These are phyloP conservation scores for Mycosphaerella sp. DNA, from an alignment of 2,329 filamentous ascomycete species.

Conservation along the genomic window DNA sequence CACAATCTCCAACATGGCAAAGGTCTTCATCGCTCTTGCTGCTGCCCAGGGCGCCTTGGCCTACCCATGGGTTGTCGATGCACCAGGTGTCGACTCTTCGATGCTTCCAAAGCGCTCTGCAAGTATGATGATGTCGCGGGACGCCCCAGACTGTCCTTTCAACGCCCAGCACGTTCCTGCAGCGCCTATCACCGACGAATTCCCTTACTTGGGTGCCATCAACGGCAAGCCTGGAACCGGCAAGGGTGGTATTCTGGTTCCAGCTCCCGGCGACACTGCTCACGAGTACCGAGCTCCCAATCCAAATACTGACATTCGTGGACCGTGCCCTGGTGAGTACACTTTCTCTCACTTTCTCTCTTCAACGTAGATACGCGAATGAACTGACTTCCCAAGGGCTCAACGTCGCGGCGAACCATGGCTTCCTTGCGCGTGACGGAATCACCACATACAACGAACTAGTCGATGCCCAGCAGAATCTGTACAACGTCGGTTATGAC, in stretches of 20 bases:
- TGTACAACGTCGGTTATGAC: conserved; percentile 41
- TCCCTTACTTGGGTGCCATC: conserved; percentile 38
- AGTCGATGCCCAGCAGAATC: conserved; percentile 39
- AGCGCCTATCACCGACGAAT: conserved; percentile 30
- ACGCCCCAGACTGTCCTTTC: conserved; percentile 32
- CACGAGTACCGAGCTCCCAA: conserved; percentile 35
- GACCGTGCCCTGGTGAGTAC: conserved; percentile 29
- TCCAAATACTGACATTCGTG: conserved; percentile 35
- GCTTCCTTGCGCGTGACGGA: conserved; percentile 37
- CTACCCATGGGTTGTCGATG: conserved; percentile 36
- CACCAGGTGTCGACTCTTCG: conserved; percentile 35
- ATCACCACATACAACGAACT: conserved; percentile 38
- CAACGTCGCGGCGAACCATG: conserved; percentile 36
- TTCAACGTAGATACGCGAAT: too few species aligned
- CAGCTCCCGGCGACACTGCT: conserved; percentile 37
- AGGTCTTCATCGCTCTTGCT: conserved; percentile 9
- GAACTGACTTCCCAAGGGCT: too few species aligned
- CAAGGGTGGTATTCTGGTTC: conserved; percentile 39
- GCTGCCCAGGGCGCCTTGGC: conserved; percentile 24
- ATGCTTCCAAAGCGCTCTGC: conserved; percentile 22
- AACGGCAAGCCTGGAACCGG: conserved; percentile 38
- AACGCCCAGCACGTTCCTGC: conserved; percentile 36
- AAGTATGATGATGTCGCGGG: conserved; percentile 9
- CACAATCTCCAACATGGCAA: conserved; percentile 17
- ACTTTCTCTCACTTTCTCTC: too few species aligned